Percentiles rank a stretch among this genome's conserved stretches.
Evolutionary conservation across 257 asterid species (phyloP).

Genomic region (Echium plantagineum): DNA sequence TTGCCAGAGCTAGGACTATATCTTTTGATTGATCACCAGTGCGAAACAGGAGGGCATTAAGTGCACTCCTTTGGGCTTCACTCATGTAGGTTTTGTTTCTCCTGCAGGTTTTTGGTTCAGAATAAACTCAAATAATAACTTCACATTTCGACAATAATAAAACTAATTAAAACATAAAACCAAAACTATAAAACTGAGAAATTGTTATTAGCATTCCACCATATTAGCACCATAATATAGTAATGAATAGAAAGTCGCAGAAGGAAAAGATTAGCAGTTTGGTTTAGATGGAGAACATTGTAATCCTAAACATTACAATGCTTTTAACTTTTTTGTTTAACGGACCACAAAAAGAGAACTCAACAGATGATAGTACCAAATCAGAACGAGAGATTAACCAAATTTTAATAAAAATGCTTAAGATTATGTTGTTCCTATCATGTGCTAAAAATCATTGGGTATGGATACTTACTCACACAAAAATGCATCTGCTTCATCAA

Average conservation of each 20-base stretch:
- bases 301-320: background rate
- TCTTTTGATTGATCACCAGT: conserved; percentile 98
- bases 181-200: background rate
- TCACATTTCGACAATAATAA: no score
- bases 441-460: conserved; percentile 1
- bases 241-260: no score
- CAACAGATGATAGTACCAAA: background rate
- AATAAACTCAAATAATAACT: conserved; percentile 2
- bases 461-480: conserved; percentile 79
- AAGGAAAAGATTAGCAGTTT: background rate
- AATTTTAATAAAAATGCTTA: background rate
- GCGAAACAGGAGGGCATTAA: conserved; percentile 80
- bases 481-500: conserved; percentile 98
- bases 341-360: background rate
- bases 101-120: conserved; percentile 28
- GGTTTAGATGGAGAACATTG: background rate
- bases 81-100: conserved; percentile 94
- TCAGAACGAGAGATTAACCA: background rate
- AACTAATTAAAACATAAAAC: background rate
- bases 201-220: background rate
- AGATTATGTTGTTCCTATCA: background rate
- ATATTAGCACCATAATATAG: background rate
- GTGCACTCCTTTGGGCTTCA: conserved; percentile 98
- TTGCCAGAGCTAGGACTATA: conserved; percentile 86
- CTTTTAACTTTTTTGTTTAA: background rate